A percentile compares a stretch with the other conserved stretches of the same genome.
Conservation (phyloP, 805 yeast genomes). For the Pichia sporocuriosa region DNA sequence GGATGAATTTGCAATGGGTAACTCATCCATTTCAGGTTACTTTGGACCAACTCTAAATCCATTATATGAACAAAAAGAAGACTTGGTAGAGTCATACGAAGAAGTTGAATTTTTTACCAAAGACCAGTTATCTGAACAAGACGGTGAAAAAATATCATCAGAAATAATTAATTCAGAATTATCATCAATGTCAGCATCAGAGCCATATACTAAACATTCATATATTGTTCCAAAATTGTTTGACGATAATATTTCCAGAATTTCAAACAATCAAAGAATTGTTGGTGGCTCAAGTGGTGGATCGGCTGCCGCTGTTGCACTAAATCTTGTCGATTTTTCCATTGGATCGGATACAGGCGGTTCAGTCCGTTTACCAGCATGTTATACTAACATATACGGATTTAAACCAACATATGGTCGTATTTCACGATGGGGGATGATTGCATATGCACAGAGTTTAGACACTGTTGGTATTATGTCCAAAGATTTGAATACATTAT, state of each 20-base stretch:
- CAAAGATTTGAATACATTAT: slow-evolving; percentile 37
- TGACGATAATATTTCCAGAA: neutral
- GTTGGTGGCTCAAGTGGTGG: slow-evolving; percentile 97
- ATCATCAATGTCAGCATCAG: too few relatives aligned
- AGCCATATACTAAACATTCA: too few relatives aligned
- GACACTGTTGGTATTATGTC: slow-evolving; percentile 90
- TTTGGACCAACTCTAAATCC: slow-evolving; percentile 59
- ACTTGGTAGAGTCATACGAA: slow-evolving; percentile 19
- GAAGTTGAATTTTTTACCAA: slow-evolving; percentile 24
- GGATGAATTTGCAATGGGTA: slow-evolving; percentile 99
- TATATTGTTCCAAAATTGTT: slow-evolving; percentile 18
- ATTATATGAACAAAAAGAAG: slow-evolving; percentile 20
- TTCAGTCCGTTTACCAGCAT: slow-evolving; percentile 86
- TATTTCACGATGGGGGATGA: slow-evolving; percentile 84
- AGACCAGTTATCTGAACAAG: slow-evolving; percentile 1
- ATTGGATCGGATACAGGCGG: slow-evolving; percentile 98
- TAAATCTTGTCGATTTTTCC: slow-evolving; percentile 61
- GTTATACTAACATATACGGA: slow-evolving; percentile 77
- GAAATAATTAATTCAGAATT: neutral
- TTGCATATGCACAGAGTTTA: slow-evolving; percentile 87
- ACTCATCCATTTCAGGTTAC: slow-evolving; percentile 48
- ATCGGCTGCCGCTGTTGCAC: slow-evolving; percentile 85
- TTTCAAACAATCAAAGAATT: slow-evolving; percentile 26
- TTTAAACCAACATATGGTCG: slow-evolving; percentile 94
- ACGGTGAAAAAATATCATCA: slow-evolving; percentile 7